phyloP scores from a whole-genome alignment of 2,329 filamentous ascomycete species.

The Fusarium poae region DNA sequence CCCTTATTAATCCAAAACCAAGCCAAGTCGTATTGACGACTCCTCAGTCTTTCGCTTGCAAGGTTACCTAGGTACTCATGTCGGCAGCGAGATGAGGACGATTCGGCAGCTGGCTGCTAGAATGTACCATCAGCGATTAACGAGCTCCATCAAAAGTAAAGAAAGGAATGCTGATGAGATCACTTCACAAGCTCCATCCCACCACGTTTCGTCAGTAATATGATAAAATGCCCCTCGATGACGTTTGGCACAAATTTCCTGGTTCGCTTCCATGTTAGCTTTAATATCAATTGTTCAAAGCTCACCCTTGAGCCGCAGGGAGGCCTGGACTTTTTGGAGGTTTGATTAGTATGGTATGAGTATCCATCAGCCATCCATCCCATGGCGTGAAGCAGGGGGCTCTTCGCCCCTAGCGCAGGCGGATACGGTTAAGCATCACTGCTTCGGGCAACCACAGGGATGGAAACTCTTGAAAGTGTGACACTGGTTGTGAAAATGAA shows the following conservation, averaged over 20 bases:
- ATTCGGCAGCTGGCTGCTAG: conserved; percentile 7
- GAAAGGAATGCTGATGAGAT: conserved; percentile 40
- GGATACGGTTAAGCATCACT: conserved; percentile 45
- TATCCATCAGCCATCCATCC: conserved; percentile 11
- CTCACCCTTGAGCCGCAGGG: conserved; percentile 34
- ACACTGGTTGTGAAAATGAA: conserved; percentile 32
- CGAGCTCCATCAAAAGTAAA: conserved; percentile 19
- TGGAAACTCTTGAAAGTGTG: conserved; percentile 25
- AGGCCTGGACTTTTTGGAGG: conserved; percentile 27
- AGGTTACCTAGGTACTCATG: not conserved
- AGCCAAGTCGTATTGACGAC: not conserved
- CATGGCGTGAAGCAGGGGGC: conserved; percentile 36
- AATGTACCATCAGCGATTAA: conserved; percentile 4
- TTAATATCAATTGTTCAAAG: conserved; percentile 18
- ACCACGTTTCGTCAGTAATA: conserved; percentile 25
- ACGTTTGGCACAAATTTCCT: conserved; percentile 37
- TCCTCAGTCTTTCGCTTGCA: not conserved
- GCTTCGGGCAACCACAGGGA: conserved; percentile 36
- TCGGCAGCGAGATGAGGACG: conserved; percentile 2
- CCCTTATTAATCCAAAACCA: not conserved
- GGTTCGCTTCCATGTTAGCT: conserved; percentile 25
- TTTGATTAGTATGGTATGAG: conserved; percentile 23
- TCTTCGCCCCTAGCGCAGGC: conserved; percentile 39
- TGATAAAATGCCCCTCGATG: conserved; percentile 45
- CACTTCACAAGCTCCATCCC: conserved; percentile 26